Conservation (phyloP, 2,329 filamentous ascomycete species). For the Daldinia sp. region DNA sequence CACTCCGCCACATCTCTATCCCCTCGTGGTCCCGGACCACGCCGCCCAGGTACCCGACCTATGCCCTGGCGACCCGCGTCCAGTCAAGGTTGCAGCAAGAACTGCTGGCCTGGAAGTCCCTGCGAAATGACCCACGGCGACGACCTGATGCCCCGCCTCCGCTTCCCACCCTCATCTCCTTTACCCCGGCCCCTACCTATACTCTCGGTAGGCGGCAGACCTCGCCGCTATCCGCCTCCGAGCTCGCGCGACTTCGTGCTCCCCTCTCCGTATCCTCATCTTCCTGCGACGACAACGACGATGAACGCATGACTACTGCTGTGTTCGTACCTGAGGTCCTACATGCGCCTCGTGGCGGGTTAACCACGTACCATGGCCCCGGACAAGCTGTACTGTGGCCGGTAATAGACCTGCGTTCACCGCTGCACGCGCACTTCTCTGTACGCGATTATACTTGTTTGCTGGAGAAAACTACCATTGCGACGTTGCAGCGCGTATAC, state of each 20-base stretch:
- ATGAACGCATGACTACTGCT: not conserved
- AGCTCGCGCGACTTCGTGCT: slow-evolving; percentile 55
- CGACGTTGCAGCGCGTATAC: slow-evolving; percentile 64
- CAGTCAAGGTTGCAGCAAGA: slow-evolving; percentile 53
- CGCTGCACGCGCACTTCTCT: slow-evolving; percentile 64
- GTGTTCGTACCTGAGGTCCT: slow-evolving; percentile 66
- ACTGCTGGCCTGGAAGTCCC: slow-evolving; percentile 68
- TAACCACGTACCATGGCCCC: slow-evolving; percentile 94
- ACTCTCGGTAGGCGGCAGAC: slow-evolving; percentile 86
- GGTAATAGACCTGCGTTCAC: slow-evolving; percentile 77
- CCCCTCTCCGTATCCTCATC: slow-evolving; percentile 46
- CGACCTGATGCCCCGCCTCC: slow-evolving; percentile 53
- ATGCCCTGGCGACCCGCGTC: slow-evolving; percentile 50
- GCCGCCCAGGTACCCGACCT: slow-evolving; percentile 46
- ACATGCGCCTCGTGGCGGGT: slow-evolving; percentile 81
- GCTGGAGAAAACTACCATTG: slow-evolving; percentile 79
- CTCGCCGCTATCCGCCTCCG: slow-evolving; percentile 54
- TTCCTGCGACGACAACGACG: not conserved
- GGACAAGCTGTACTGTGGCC: slow-evolving; percentile 95
- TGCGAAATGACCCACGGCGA: slow-evolving; percentile 28
- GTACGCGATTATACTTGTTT: slow-evolving; percentile 80
- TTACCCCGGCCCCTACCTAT: slow-evolving; percentile 83
- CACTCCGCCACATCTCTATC: slow-evolving; percentile 52
- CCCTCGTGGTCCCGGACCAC: slow-evolving; percentile 36
- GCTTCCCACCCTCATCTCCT: slow-evolving; percentile 78